Evolutionary conservation across 495 filamentous ascomycete species (phyloP), one percentile per base, ranked within the genome.

Genomic region (Thermothielavioides terrestris): DNA sequence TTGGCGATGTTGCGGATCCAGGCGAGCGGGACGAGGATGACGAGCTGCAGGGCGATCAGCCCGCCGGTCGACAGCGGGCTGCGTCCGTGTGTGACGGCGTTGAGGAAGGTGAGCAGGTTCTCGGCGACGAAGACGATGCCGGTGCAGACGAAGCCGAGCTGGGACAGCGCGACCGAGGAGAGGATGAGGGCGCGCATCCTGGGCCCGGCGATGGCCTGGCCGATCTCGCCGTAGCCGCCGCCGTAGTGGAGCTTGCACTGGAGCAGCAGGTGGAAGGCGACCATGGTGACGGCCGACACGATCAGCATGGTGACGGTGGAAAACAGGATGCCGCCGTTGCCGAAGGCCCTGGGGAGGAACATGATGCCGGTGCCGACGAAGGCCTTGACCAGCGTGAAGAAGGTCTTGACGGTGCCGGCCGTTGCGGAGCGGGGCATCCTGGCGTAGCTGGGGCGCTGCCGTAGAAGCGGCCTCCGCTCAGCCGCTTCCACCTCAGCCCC

Each of bases 291-390:
- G 3, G 69, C 41, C 14, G 81, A 77, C 2, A 83, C 69, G 4
- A 61, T 63, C 14, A 83, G 49, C 58, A 85, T 75, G 7, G 78
- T 73, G 30, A 85, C 56, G 0, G 74, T 77, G 0, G 79, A 82
- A 57, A 85, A 85, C 12, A 85, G 60, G n/a, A 85, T 68, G 17
- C 81, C 81, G 20, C 81, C 81, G 54, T 84, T 83, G 54, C 72
- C 72, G 59, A 84, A 85, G 1, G 81, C 81, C 51, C 81, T 83
- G 10, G 81, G 81, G 17, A 85, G 63, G 56, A 84, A 84, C 77
- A 84, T 80, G 61, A 84, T 81, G 18, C 80, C 80, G 1, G 80
- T 84, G 17, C 80, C 80, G 41, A 84, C 64, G 52, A 84, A 84
- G 3, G 80, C 78, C 52, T 85, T 85, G 17, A 84, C 51, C 21